Evolutionary conservation across 2,329 filamentous ascomycete genomes (phyloP).

Genomic region (Sporothrix protearum): DNA sequence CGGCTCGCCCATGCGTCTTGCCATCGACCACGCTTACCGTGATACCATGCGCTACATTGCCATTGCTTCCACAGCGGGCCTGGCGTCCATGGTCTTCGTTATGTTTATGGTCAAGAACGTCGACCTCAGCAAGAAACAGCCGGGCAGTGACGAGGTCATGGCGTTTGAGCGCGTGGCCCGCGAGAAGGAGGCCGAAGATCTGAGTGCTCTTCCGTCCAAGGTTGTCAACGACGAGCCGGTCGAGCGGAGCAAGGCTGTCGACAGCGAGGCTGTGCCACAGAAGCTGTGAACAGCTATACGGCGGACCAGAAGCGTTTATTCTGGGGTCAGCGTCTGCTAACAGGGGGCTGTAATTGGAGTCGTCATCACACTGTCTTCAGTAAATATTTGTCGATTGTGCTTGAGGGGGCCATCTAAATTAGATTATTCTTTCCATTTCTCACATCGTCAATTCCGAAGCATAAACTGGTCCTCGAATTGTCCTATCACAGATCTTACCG

Average conservation of each 20-base stretch:
- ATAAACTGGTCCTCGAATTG: no score
- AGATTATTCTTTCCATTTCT: no score
- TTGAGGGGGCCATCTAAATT: no score
- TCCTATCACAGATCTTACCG: no score
- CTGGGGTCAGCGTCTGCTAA: no score
- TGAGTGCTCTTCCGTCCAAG: not conserved
- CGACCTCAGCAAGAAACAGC: slow-evolving; percentile 1
- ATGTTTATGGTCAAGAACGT: slow-evolving; percentile 23
- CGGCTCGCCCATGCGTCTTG: slow-evolving; percentile 42
- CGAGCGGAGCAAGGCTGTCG: not conserved
- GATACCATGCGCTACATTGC: slow-evolving; percentile 45
- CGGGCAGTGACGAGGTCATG: not conserved
- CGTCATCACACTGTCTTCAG: no score
- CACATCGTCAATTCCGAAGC: no score
- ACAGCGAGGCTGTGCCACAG: not conserved
- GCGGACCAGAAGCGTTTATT: not conserved
- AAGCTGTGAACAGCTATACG: not conserved
- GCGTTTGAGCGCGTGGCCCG: not conserved
- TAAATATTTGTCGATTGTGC: no score
- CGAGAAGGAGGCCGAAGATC: not conserved
- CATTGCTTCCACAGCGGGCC: slow-evolving; percentile 9
- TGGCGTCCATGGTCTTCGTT: slow-evolving; percentile 18
- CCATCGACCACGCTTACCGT: slow-evolving; percentile 44
- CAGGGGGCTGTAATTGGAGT: no score
- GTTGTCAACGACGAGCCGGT: not conserved